Base-by-base conservation (phyloP, 495 filamentous ascomycete species). In the Penicillium samsonianum region DNA sequence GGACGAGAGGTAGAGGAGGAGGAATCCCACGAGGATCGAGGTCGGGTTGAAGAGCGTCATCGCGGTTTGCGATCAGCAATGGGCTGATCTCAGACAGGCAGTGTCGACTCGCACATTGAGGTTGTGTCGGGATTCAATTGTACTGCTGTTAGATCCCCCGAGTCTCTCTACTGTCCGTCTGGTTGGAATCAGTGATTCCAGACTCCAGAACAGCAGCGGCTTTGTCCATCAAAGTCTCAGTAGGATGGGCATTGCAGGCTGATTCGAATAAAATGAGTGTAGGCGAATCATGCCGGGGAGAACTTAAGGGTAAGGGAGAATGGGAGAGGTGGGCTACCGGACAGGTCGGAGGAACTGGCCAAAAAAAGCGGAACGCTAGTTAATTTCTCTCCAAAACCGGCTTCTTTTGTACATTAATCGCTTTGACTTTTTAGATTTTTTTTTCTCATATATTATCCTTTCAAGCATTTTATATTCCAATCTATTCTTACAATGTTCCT, bases 1-100 rank as follows among this genome's bases (percentile, higher is more conserved):
- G 56, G 92, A 90, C 58, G 84, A 87, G 22, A 99, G 84, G 80
- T 96, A 98, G 47, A 90, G 79, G 46, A 98, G 82, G 58, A 97
- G 82, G 65, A 93, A 57, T 52, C 93, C 75, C 56, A 91, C 92
- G 58, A 95, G 82, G 26, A 96, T 75, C 71, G 96, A 95, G 63
- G 91, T 90, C 54, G 88, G 87, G 46, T 73, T 82, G 47, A 86
- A 80, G 51, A 84, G 74, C 44, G 78, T 75, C 84, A 87, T 87
- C 63, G 67, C 79, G 65, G 50, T 60, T 65, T 60, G 72, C 73
- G 72, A 73, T 70, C 73, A 75, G 70, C 65, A 55, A 47, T 49
- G 31, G 54, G 67, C 72, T 67, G 73, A 77, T 72, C 69, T 65
- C 49, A 58, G 52, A 46, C 46, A 53, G 31, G 26, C 55, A 50